Evolutionary conservation across 2,329 filamentous ascomycete genomes (phyloP).

Genomic region (Pseudocercospora fijiensis): DNA sequence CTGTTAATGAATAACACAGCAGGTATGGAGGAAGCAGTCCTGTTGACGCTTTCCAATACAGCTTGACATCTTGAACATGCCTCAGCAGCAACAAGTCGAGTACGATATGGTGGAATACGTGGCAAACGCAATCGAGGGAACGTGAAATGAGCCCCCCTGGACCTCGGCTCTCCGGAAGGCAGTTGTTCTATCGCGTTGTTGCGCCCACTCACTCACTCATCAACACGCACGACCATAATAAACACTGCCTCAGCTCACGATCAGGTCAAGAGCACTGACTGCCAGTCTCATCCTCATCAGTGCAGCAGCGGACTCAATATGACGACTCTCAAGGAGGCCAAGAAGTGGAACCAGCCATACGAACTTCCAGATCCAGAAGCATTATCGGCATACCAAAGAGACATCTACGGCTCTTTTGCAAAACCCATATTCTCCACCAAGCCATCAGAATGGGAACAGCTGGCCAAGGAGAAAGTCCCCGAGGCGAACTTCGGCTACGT

Average conservation of each 20-base stretch:
- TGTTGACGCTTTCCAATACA: neutral
- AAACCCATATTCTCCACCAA: constrained; percentile 44
- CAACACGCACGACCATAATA: neutral
- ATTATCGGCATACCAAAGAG: constrained; percentile 33
- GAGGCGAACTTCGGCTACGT: constrained; percentile 44
- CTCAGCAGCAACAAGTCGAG: neutral
- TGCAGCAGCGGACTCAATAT: constrained; percentile 8
- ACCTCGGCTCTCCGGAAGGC: neutral
- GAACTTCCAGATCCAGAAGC: constrained; percentile 41
- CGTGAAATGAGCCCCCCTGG: neutral
- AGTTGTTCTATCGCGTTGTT: too few relatives aligned
- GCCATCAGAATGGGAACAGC: constrained; percentile 42
- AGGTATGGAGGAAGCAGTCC: neutral
- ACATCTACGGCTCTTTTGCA: constrained; percentile 41
- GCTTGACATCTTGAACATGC: neutral
- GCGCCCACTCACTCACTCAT: neutral
- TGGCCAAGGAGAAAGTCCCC: constrained; percentile 38
- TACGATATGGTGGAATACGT: neutral
- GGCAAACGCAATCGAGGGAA: neutral
- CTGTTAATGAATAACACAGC: neutral
- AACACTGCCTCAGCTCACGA: neutral
- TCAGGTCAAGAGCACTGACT: neutral
- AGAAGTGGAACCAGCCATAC: constrained; percentile 24
- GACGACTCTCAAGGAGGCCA: constrained; percentile 23
- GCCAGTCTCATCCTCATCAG: neutral